Percentiles rank a stretch among this genome's conserved stretches.
Conservation (phyloP, 1,139 yeast genomes). For the Taiozyma sp. region DNA sequence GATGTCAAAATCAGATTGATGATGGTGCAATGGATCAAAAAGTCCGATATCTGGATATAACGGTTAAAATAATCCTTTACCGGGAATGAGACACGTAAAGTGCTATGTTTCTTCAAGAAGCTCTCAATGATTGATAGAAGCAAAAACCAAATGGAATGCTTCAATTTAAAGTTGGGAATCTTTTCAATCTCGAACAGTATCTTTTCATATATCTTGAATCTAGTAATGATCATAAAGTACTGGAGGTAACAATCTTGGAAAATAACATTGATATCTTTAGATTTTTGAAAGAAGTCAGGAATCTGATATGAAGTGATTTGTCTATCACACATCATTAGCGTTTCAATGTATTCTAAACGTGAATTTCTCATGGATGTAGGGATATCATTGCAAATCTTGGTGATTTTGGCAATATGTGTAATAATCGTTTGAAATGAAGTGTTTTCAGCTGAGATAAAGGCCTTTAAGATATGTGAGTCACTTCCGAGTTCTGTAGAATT, state of each 20-base stretch:
- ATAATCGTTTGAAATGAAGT: slow-evolving; percentile 13
- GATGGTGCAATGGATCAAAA: slow-evolving; percentile 11
- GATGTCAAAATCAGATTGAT: slow-evolving; percentile 7
- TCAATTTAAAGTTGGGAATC: slow-evolving; percentile 2
- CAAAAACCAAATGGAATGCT: slow-evolving; percentile 16
- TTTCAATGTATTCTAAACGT: slow-evolving; percentile 13
- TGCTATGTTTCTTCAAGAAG: slow-evolving; percentile 16
- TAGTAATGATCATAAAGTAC: slow-evolving; percentile 8
- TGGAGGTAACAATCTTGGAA: slow-evolving; percentile 18
- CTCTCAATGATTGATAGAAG: slow-evolving; percentile 18
- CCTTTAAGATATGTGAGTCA: slow-evolving; percentile 17
- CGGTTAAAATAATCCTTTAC: slow-evolving; percentile 9
- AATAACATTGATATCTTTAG: slow-evolving; percentile 11
- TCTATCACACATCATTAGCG: slow-evolving; percentile 16
- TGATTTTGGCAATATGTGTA: slow-evolving; percentile 18
- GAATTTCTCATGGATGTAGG: slow-evolving; percentile 10
- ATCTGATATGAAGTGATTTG: slow-evolving; percentile 15
- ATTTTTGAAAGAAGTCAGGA: slow-evolving; percentile 10
- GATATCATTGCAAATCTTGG: slow-evolving; percentile 16
- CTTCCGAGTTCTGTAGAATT: slow-evolving; percentile 5
- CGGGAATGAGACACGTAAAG: slow-evolving; percentile 13
- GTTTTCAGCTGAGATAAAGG: slow-evolving; percentile 20
- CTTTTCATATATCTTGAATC: slow-evolving; percentile 14
- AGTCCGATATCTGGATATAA: slow-evolving; percentile 13
- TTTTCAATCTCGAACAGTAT: slow-evolving; percentile 8